These are phyloP conservation scores for Turritis glabra DNA, from an alignment of 345 rosid species.

Conservation along the genomic window DNA sequence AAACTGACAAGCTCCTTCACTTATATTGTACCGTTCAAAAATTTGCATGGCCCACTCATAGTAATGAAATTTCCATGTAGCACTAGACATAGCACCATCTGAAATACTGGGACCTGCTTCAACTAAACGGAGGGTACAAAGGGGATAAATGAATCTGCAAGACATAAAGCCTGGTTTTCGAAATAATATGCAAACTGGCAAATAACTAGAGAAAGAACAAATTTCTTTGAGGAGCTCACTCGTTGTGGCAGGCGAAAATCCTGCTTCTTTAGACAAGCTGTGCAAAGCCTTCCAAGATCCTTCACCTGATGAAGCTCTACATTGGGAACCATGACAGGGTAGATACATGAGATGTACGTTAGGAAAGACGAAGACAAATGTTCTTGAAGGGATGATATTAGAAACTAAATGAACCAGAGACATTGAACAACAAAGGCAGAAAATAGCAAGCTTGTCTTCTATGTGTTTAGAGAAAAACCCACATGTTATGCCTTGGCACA, in stretches of 20 bases:
- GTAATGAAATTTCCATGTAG: slow-evolving; percentile 91
- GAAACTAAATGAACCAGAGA: slow-evolving; percentile 8
- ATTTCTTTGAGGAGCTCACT: slow-evolving; percentile 49
- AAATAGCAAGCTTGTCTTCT: slow-evolving; percentile 10
- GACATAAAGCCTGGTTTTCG: slow-evolving; percentile 13
- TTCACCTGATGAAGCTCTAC: slow-evolving; percentile 90
- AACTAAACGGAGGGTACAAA: slow-evolving; percentile 23
- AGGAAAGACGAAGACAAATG: slow-evolving; percentile 12
- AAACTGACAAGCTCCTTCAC: slow-evolving; percentile 95
- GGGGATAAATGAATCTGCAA: not conserved
- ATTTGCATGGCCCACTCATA: slow-evolving; percentile 98
- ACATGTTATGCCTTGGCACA: not conserved
- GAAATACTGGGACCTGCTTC: slow-evolving; percentile 39
- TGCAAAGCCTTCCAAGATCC: slow-evolving; percentile 76
- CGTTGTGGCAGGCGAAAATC: slow-evolving; percentile 59
- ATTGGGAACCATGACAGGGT: slow-evolving; percentile 25
- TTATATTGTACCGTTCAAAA: slow-evolving; percentile 83
- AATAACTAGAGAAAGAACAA: slow-evolving; percentile 20
- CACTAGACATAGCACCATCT: slow-evolving; percentile 58
- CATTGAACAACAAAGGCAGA: not conserved
- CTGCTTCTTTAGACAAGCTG: slow-evolving; percentile 68
- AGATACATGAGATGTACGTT: slow-evolving; percentile 15
- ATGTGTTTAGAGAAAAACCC: not conserved
- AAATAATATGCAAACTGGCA: not conserved
- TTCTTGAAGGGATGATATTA: slow-evolving; percentile 18